Base-by-base conservation (phyloP, 2,329 filamentous ascomycete genomes). In the Fusarium sulawesiense region DNA sequence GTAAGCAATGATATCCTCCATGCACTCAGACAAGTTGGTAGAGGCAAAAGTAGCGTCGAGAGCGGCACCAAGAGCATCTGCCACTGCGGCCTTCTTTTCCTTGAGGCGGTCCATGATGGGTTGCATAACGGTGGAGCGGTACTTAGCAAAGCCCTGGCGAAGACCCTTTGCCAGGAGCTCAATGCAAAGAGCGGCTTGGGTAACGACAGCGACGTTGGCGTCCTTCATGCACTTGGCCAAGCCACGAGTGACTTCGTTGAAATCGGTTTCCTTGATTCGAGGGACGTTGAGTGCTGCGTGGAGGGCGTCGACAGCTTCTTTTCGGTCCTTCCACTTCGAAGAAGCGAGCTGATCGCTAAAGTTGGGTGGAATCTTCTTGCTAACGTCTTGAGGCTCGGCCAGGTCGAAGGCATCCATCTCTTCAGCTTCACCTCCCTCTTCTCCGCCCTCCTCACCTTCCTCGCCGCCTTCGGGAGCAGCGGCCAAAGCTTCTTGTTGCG, bases 191-290 rank as follows among this genome's bases (percentile, higher is more conserved):
- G 95, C 96, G 8, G 97, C 95, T 70, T 96, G 91, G 3, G 92
- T 96, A 21, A 98, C 96, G 50, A 98, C 96, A 7, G 93, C 92
- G 72, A 99, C 92, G 77, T 99, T 99, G 74, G 97, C 96, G 74
- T 99, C 97, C 80, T 99, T 99, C 96, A 99, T 99, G 74, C 89
- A 93, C 81, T 98, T 99, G 46, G 96, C 95, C 57, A 98, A 86
- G 6, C 89, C 91, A 65, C 93, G 88, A 59, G 93, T 89, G 72
- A 98, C 87, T 75, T 98, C 95, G 78, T 91, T 89, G 76, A 94
- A 98, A 57, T 93, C 91, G 9, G 89, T 93, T 73, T 98, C 95
- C 79, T 97, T 97, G 79, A 99, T 97, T 66, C 91, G 88, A 16
- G 95, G 94, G 42, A 97, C 91, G 74, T 97, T 97, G 58, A 97